Evolutionary conservation across 2,329 filamentous ascomycete genomes (phyloP).

Genomic region (Ophiostoma perfectum): DNA sequence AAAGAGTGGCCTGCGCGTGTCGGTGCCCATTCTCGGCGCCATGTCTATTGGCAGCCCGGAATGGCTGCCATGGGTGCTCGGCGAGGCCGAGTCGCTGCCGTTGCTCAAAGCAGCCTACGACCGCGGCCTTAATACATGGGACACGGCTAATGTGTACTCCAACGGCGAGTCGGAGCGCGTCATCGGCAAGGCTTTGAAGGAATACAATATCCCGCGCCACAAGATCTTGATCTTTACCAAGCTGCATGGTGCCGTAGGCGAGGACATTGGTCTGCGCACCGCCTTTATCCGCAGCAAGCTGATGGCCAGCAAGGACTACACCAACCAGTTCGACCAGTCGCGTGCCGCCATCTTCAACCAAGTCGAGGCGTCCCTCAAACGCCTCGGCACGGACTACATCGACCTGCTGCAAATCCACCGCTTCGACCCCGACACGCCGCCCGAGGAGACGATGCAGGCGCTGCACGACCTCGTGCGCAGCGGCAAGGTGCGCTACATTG

Average conservation of each 20-base stretch:
- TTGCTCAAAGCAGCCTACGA: conserved; percentile 58
- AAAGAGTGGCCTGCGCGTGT: conserved; percentile 50
- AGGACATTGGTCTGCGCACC: conserved; percentile 35
- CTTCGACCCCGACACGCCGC: conserved; percentile 43
- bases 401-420: conserved; percentile 57
- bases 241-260: conserved; percentile 46
- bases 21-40: conserved; percentile 48
- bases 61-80: conserved; percentile 46
- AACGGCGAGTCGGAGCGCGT: conserved; percentile 51
- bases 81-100: conserved; percentile 42
- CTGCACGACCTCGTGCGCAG: conserved; percentile 50
- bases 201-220: conserved; percentile 50
- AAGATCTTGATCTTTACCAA: conserved; percentile 57
- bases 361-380: conserved; percentile 52
- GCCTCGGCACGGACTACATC: conserved; percentile 49
- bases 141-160: conserved; percentile 51
- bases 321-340: conserved; percentile 42
- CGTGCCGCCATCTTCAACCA: conserved; percentile 60
- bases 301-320: conserved; percentile 30
- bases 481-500: conserved; percentile 48
- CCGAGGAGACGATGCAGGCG: conserved; percentile 54
- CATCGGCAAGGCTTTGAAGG: conserved; percentile 53
- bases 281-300: conserved; percentile 19
- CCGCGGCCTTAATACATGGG: conserved; percentile 53
- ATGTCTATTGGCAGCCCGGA: conserved; percentile 46